Evolutionary conservation across 768 basidiomycete species (phyloP).

Genomic region (Lactarius pseudohatsudake): DNA sequence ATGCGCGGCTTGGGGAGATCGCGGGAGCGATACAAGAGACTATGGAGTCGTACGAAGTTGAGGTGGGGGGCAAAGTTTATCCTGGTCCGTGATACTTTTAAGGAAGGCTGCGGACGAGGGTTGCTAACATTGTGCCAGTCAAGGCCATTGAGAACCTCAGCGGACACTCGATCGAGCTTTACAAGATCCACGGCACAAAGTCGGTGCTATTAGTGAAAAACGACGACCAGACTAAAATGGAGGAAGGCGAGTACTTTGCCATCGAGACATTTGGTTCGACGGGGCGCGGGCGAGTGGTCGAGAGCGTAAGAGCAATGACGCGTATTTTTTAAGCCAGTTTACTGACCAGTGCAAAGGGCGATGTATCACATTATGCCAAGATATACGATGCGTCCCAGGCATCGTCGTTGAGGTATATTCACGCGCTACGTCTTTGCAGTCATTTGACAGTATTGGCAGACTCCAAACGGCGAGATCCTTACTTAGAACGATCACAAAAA

Average conservation of each 20-base stretch:
- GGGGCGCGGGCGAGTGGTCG: conserved; percentile 83
- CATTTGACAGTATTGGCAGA: conserved; percentile 40
- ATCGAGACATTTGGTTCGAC: conserved; percentile 99
- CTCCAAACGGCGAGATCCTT: conserved; percentile 83
- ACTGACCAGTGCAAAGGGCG: conserved; percentile 55
- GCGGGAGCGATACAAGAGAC: conserved; percentile 94
- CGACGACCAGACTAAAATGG: conserved; percentile 93
- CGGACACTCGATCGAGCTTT: conserved; percentile 88
- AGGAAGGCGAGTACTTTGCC: conserved; percentile 98
- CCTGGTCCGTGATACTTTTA: conserved; percentile 53
- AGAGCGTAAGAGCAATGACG: conserved; percentile 51
- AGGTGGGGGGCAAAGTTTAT: conserved; percentile 77
- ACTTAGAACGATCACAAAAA: conserved; percentile 82
- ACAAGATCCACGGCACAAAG: conserved; percentile 94
- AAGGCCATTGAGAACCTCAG: conserved; percentile 93
- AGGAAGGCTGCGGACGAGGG: neutral
- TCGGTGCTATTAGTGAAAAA: conserved; percentile 88
- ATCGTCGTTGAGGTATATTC: conserved; percentile 58
- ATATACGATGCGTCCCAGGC: conserved; percentile 67
- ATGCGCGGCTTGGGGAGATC: conserved; percentile 89
- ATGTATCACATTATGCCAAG: conserved; percentile 90
- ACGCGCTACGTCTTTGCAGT: conserved; percentile 8
- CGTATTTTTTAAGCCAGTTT: neutral
- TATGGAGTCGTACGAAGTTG: conserved; percentile 98
- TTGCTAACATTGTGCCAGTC: conserved; percentile 50